These are phyloP conservation scores for Penicillium palitans DNA, from an alignment of 2,329 filamentous ascomycete species.

Conservation along the genomic window DNA sequence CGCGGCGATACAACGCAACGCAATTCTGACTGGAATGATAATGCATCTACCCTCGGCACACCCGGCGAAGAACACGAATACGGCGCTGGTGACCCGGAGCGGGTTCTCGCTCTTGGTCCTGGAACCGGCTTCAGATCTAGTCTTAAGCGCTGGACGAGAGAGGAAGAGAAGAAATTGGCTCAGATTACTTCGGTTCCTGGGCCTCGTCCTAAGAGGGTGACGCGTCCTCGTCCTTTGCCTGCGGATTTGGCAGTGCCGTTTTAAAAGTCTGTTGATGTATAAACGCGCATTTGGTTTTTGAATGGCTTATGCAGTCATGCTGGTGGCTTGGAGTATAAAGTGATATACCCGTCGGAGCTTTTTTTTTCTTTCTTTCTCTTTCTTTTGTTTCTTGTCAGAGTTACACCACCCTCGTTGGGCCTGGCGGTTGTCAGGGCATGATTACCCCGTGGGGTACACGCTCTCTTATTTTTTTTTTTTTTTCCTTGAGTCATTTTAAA, in stretches of 20 bases:
- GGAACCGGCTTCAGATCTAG: slow-evolving; percentile 12
- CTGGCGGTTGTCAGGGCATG: background rate
- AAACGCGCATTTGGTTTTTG: background rate
- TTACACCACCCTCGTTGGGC: background rate
- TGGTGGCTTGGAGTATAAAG: background rate
- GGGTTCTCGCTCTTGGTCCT: slow-evolving; percentile 24
- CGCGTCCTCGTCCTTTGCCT: background rate
- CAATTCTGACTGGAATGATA: slow-evolving; percentile 31
- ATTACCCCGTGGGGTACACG: background rate
- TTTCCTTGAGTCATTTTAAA: background rate
- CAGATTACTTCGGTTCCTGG: slow-evolving; percentile 10
- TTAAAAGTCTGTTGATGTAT: background rate
- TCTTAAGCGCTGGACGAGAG: slow-evolving; percentile 17
- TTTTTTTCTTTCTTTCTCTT: background rate
- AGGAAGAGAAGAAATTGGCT: slow-evolving; percentile 13
- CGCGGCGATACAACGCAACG: slow-evolving; percentile 22
- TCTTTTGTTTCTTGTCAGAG: background rate
- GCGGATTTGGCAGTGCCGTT: background rate
- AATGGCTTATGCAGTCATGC: background rate
- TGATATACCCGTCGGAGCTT: background rate
- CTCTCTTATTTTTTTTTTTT: background rate
- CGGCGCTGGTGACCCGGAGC: slow-evolving; percentile 26
- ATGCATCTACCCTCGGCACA: slow-evolving; percentile 29
- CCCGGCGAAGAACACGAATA: slow-evolving; percentile 33
- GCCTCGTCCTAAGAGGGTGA: background rate